Base-by-base conservation (phyloP, 2,329 filamentous ascomycete species). In the Penicillium expansum region DNA sequence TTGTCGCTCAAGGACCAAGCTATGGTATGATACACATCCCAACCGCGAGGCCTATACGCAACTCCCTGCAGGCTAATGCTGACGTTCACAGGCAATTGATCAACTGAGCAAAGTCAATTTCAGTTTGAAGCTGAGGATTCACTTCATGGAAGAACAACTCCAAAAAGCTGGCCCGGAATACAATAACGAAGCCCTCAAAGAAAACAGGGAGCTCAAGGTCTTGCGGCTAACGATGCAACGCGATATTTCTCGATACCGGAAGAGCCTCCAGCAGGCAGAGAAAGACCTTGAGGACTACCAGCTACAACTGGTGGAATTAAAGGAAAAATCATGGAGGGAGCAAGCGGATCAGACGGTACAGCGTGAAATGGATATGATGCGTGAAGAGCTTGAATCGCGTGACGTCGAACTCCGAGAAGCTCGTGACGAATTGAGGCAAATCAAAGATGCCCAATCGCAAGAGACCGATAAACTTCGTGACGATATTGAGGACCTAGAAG, bases 31-130 rank as follows among this genome's bases (percentile, higher is more conserved):
- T 18, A 4, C 20, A 22, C 20, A 20, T 13, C 30, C 22, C 4
- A 39, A 9, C 13, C 5, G 20, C 20, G 13, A 4, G 20, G 4
- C 2, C 16, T 32, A 1, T 2, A 27, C 6, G 5, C 18, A 37
- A 29, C 5, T 14, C 1, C 3, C 27, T n/a, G 5, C 13, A 20
- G n/a, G 10, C 29, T 42, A 52, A 42, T 20, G 11, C 62, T 69
- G 48, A 69, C 56, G 45, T 51, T 7, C 20, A 20, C 59, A 85
- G 81, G 85, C 86, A 64, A 93, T 99, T 66, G 91, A 97, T 77
- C 90, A 90, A 70, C 93, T 99, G 67, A 92, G 97, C 71, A 99
- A 99, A 79, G 94, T 97, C 71, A 99, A 99, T 71, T 99, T 97
- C 71, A 91, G 91, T 24, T 81, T 99, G 52, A 97, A 97, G 75